Evolutionary conservation across 164 flowering plant genomes (phyloP), one percentile per base, ranked within the genome.

Genomic region (Piper betle): DNA sequence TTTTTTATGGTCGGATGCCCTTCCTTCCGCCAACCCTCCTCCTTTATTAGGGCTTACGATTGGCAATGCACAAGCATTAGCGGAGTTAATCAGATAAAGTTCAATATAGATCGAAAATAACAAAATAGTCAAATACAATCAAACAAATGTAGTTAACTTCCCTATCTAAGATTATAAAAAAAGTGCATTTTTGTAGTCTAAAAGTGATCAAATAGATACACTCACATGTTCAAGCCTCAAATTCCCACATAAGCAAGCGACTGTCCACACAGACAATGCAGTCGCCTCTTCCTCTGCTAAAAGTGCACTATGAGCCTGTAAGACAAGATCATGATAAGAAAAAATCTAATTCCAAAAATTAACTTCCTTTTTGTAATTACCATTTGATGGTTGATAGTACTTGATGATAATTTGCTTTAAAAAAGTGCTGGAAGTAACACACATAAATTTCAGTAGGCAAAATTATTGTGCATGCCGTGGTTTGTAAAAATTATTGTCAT

Each of bases 221-320:
- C 78, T 75, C 65, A 93, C 97, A 81, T 85, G 65, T 71, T 93
- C 99, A 75, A 93, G 96, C 39, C 99, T 78, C 58, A 93, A 70
- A 59, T 83, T 79, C 64, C 99, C 97, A 70, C 99, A 93, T 69
- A 90, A 59, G 82, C 91, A 77, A 39, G 96, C 90, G 69, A 93
- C 72, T 70, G 99, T 76, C 99, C 89, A 86, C 39, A 84, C 79
- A 46, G 99, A 90, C 61, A 93, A 69, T 63, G 96, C 83, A 64
- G 78, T 71, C 65, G 99, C 97, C 74, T 93, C 99, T 79, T 93
- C 99, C 81, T 88, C 99, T 11, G 73, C 84, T 68, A 71, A 56
- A 57, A 88, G 82, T 12, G 86, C 91, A 78, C 60, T 80, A 56
- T 80, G 83, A 62, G 83, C 96, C 99, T 93, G 78, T 55, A 55